Evolutionary conservation across 768 basidiomycete species (phyloP).

Genomic region (Flagelloscypha sp.): DNA sequence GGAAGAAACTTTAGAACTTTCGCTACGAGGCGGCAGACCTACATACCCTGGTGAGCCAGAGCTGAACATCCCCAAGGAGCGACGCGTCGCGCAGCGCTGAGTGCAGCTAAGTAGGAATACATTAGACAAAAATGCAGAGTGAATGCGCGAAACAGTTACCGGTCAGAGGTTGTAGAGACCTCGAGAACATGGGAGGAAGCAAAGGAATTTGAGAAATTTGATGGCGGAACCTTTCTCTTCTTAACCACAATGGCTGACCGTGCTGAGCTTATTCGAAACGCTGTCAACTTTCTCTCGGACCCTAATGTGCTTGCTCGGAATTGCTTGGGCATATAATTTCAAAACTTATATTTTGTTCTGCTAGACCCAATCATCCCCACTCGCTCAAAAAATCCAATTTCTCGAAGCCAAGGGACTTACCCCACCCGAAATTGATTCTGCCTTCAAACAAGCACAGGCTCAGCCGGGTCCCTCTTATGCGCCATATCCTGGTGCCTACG

Average conservation of each 20-base stretch:
- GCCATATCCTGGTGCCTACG: slow-evolving; percentile 37
- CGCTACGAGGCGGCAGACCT: too few relatives aligned
- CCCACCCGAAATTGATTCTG: slow-evolving; percentile 76
- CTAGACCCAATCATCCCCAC: slow-evolving; percentile 69
- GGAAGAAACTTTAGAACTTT: background rate
- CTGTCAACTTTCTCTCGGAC: slow-evolving; percentile 79
- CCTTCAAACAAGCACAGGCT: slow-evolving; percentile 51
- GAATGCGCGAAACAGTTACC: slow-evolving; percentile 24
- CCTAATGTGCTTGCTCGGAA: slow-evolving; percentile 49
- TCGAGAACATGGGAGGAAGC: slow-evolving; percentile 1
- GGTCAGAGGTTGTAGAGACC: slow-evolving; percentile 4
- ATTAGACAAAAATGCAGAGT: too few relatives aligned
- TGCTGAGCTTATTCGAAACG: slow-evolving; percentile 70
- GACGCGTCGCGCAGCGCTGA: too few relatives aligned
- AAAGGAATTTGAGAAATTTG: slow-evolving; percentile 2
- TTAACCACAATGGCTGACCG: slow-evolving; percentile 53
- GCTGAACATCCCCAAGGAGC: too few relatives aligned
- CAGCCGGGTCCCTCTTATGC: slow-evolving; percentile 14
- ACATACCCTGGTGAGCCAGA: too few relatives aligned
- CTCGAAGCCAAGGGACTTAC: slow-evolving; percentile 92
- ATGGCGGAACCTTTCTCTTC: too few relatives aligned
- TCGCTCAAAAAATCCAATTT: slow-evolving; percentile 85
- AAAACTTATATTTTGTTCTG: slow-evolving; percentile 7
- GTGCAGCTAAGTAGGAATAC: too few relatives aligned
- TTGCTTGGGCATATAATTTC: background rate